Evolutionary conservation across 1,139 yeast genomes (phyloP), one percentile per base, ranked within the genome.

Genomic region (Protomyces arabidopsidicola): DNA sequence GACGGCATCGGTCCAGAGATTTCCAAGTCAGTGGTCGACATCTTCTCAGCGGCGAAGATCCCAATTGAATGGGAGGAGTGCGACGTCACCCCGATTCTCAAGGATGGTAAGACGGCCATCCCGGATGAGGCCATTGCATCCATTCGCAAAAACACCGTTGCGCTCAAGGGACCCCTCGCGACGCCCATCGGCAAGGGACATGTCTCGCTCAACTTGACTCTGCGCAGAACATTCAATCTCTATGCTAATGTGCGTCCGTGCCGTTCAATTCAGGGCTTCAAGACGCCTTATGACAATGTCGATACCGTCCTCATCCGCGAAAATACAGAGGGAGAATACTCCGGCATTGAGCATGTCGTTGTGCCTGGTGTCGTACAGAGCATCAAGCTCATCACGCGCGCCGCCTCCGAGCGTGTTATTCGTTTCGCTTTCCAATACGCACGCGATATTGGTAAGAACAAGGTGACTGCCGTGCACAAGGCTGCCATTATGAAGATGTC

Each of bases 151-250:
- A 89, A 91, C 82, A 83, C 87, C 78, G 93, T 93, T 69, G 98
- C 98, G 66, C 84, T 93, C 75, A 93, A 93, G 81, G 98, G 98
- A 70, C 98, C 98, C 42, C 81, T 93, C 74, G 98, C 98, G 66
- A 93, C 98, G 54, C 98, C 98, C 67, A 91, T 91, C 70, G 98
- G 98, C 74, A 93, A 91, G 81, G 98, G 98, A 74, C 98, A 93
- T 82, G 90, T 91, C 74, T 91, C 98, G 55, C 86, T 93, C 84
- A 93, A 93, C 83, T 82, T 93, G 82, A 93, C 98, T 53, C 82
- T 93, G 77, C 90, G 98, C 83, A 90, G 97, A 82, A 89, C 98
- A 61, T 93, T 93, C 82, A 68, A 68, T 79, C 82, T 93, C 73
- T 93, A 90, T 72, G 98, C 98, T 74, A 93, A 93, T 77, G 96